A percentile compares a stretch with the other conserved stretches of the same genome.
Conservation (phyloP, 1,284 basidiomycete species). For the Sporisorium scitamineum region DNA sequence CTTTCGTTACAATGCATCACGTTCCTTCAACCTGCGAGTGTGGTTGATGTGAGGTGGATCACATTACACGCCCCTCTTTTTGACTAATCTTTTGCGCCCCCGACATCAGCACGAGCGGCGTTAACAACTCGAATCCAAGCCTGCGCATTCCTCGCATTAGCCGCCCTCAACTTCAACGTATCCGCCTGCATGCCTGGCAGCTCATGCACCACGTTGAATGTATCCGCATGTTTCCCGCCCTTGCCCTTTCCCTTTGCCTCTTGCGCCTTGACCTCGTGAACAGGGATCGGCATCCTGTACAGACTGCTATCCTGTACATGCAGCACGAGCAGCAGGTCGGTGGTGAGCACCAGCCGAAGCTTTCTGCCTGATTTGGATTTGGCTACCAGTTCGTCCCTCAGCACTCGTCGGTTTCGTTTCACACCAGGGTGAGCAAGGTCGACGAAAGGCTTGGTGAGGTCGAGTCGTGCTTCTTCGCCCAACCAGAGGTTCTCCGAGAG, state of each 20-base stretch:
- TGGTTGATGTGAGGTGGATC: no score
- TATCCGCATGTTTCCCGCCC: constrained; percentile 20
- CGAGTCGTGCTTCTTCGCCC: constrained; percentile 66
- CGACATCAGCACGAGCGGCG: not conserved
- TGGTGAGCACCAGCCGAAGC: constrained; percentile 72
- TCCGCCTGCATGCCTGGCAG: constrained; percentile 16
- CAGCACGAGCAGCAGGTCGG: constrained; percentile 67
- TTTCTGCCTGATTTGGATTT: constrained; percentile 88
- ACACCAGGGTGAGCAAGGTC: constrained; percentile 74
- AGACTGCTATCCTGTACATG: constrained; percentile 37
- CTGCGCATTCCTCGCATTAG: constrained; percentile 14
- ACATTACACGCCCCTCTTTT: not conserved
- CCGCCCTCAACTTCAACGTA: constrained; percentile 34
- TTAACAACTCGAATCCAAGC: constrained; percentile 35
- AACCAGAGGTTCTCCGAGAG: constrained; percentile 86
- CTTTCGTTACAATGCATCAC: no score
- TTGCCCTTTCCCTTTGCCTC: constrained; percentile 20
- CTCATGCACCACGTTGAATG: constrained; percentile 26
- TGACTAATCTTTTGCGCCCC: not conserved
- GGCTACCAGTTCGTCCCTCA: constrained; percentile 81
- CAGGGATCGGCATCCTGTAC: constrained; percentile 58
- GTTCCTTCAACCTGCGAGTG: no score
- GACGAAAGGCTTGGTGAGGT: constrained; percentile 88
- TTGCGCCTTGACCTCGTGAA: constrained; percentile 47
- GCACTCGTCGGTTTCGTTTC: constrained; percentile 73